Base-by-base conservation (phyloP, 2,329 filamentous ascomycete species). In the Orbilia javanica region DNA sequence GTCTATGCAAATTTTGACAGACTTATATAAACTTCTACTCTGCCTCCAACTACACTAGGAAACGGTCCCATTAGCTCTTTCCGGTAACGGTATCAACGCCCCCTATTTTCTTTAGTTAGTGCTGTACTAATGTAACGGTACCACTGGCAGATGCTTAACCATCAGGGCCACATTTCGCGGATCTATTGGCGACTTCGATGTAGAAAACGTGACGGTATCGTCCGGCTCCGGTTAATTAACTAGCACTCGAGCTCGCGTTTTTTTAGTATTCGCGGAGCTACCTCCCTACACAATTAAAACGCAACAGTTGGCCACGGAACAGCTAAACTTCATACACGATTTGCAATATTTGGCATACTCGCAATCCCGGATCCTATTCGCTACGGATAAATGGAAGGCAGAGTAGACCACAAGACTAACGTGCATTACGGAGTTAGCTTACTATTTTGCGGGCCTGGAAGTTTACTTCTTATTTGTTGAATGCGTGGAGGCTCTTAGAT, bases 171-270 rank as follows among this genome's bases (percentile, higher is more conserved):
- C 27, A 10, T 22, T 60, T 42, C 20, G 36, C 60, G 50, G 50
- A 60, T 13, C 7, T 13, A 15, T 39, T 39, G 25, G 36, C 18
- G 36, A 34, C 25, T 3, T n/a, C n/a, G 4, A 7, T 7, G 29
- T 15, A 15, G 8, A 39, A 2, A 6, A 31, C n/a, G 5, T 20
- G 46, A 48, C 39, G 70, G 34, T 20, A 22, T 73, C 39, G 70
- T 62, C 70, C 7, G n/a, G 5, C 27, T 62, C 70, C 60, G 69
- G 36, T 53, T 29, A 22, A 57, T 44, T 34, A 22, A 57, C 31
- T 34, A 15, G 34, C 34, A 15, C n/a, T 10, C 25, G 52, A n/a
- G 53, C 48, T 60, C 60, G 69, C 69, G 69, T 60, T 64, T 39
- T 10, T 27, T 50, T 55, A 25, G 55, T 11, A 25, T 25, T 48